Conservation (phyloP, 805 yeast species). For the Yamadazyma paraphyllophila region DNA sequence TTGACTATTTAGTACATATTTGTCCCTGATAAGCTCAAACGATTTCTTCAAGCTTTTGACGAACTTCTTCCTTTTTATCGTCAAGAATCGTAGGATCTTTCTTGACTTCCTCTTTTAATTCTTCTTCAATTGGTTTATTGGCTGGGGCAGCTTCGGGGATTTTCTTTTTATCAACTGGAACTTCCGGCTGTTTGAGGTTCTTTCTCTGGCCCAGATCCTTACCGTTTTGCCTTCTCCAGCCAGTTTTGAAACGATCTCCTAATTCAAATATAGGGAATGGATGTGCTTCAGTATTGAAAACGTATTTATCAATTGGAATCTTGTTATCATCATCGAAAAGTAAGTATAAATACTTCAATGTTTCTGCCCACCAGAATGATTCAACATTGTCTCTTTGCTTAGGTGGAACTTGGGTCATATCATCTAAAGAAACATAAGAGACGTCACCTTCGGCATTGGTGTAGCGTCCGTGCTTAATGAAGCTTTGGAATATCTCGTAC, state of each 20-base stretch:
- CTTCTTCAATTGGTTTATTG: slow-evolving; percentile 35
- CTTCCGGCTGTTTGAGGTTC: not conserved
- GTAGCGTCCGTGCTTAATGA: slow-evolving; percentile 57
- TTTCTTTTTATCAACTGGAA: slow-evolving; percentile 26
- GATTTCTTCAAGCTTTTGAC: slow-evolving; percentile 24
- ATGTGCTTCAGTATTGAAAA: slow-evolving; percentile 92
- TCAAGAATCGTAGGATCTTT: slow-evolving; percentile 32
- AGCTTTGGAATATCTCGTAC: slow-evolving; percentile 75
- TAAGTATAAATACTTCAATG: slow-evolving; percentile 79
- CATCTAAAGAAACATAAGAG: slow-evolving; percentile 62
- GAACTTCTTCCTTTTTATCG: slow-evolving; percentile 24
- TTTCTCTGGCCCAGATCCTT: not conserved
- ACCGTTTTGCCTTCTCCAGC: slow-evolving; percentile 47
- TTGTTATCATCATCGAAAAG: slow-evolving; percentile 67
- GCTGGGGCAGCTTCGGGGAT: slow-evolving; percentile 43
- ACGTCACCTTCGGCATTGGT: slow-evolving; percentile 39
- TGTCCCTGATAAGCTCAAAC: slow-evolving; percentile 10
- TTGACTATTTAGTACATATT: too few species aligned
- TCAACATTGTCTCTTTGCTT: slow-evolving; percentile 72
- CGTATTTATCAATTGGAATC: slow-evolving; percentile 64
- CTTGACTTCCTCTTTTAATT: slow-evolving; percentile 31
- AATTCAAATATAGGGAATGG: slow-evolving; percentile 75
- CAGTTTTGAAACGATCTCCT: slow-evolving; percentile 53
- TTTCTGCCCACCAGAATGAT: slow-evolving; percentile 92
- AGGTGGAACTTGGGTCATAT: slow-evolving; percentile 60